phyloP scores from a whole-genome alignment of 805 yeast genomes.

The Yarrowia divulgata region DNA sequence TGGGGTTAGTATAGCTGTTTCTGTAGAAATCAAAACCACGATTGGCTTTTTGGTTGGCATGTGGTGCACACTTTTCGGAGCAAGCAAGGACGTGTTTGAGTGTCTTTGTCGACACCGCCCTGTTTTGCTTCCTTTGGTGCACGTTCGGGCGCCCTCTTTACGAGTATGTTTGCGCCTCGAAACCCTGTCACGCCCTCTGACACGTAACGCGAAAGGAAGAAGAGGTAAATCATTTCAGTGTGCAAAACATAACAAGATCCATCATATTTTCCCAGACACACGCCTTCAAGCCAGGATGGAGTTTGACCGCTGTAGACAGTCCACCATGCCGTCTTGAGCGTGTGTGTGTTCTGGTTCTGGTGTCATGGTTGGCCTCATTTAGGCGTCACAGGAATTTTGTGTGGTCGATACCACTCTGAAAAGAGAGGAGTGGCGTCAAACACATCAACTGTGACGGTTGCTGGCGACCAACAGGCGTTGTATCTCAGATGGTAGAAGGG shows the following conservation, averaged over 20 bases:
- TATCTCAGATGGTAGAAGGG: background rate
- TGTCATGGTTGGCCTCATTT: constrained; percentile 6
- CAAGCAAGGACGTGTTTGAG: background rate
- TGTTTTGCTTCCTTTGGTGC: background rate
- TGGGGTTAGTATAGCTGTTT: constrained; percentile 43
- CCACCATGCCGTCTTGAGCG: background rate
- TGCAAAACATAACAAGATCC: background rate
- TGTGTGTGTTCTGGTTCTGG: background rate
- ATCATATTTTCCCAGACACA: background rate
- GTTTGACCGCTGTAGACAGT: no score
- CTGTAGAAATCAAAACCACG: background rate
- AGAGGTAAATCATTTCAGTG: background rate
- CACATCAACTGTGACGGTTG: background rate
- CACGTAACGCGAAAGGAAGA: constrained; percentile 21
- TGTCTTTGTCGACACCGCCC: constrained; percentile 6
- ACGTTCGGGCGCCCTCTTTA: constrained; percentile 1
- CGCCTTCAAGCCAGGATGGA: background rate
- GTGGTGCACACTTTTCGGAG: constrained; percentile 16
- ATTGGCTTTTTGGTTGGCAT: constrained; percentile 16
- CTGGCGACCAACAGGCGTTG: background rate
- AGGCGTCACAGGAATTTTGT: background rate
- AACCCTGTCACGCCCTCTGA: constrained; percentile 27
- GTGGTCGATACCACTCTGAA: background rate
- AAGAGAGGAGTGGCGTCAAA: background rate
- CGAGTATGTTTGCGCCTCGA: constrained; percentile 17